phyloP scores from a whole-genome alignment of 2,329 filamentous ascomycete genomes.

The Clonostachys solani region DNA sequence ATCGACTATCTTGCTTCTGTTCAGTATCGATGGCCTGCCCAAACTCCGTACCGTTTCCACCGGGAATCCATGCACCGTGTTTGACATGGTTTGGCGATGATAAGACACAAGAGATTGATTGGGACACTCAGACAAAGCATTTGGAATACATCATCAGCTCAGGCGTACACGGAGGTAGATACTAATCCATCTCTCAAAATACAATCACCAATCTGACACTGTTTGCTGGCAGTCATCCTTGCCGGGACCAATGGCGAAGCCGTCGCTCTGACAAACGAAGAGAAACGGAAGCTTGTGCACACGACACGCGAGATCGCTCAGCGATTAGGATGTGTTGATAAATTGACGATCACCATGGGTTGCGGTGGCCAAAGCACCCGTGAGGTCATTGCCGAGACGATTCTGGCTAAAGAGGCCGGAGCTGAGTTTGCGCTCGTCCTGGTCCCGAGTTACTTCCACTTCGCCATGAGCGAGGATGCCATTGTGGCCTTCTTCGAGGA shows the following conservation, averaged over 20 bases:
- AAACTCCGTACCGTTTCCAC: conserved; percentile 16
- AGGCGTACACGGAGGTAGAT: conserved; percentile 42
- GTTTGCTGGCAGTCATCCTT: conserved; percentile 46
- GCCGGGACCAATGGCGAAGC: conserved; percentile 74
- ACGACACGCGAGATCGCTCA: conserved; percentile 58
- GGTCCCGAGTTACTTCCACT: conserved; percentile 68
- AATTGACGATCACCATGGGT: conserved; percentile 61
- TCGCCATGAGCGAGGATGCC: conserved; percentile 54
- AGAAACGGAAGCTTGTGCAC: conserved; percentile 57
- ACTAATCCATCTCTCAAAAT: conserved; percentile 3
- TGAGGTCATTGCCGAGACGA: conserved; percentile 61
- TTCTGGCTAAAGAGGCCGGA: conserved; percentile 56
- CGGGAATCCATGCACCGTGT: conserved; percentile 51
- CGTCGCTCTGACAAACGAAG: conserved; percentile 60
- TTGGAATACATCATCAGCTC: conserved; percentile 46
- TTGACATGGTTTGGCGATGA: conserved; percentile 50
- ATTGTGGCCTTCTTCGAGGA: conserved; percentile 61
- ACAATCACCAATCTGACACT: background rate
- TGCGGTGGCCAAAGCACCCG: conserved; percentile 62
- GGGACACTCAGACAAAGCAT: conserved; percentile 47
- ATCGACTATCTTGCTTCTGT: no score
- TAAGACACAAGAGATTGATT: conserved; percentile 47
- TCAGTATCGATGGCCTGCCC: no score
- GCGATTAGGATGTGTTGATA: conserved; percentile 44
- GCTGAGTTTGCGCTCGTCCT: conserved; percentile 66